These are phyloP conservation scores for Helminthosporium solani DNA, from an alignment of 2,329 filamentous ascomycete species.

Conservation along the genomic window DNA sequence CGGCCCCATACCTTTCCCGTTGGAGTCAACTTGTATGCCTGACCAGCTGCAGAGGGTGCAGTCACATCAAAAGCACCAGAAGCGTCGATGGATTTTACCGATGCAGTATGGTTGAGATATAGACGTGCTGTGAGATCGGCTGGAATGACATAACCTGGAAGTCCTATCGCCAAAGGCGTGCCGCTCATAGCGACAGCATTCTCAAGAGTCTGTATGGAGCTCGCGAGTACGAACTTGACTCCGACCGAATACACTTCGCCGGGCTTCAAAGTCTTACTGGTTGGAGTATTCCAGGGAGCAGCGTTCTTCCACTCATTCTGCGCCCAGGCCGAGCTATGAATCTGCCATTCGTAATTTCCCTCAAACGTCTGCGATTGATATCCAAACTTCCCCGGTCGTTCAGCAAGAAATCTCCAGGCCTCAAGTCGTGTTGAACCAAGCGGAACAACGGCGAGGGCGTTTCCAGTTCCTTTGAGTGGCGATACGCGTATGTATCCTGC, in stretches of 20 bases:
- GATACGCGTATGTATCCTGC: conserved; percentile 59
- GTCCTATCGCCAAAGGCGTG: conserved; percentile 53
- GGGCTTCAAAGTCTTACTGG: conserved; percentile 48
- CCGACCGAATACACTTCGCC: conserved; percentile 53
- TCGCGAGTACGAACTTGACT: conserved; percentile 53
- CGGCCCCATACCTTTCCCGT: conserved; percentile 52
- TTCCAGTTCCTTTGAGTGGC: conserved; percentile 54
- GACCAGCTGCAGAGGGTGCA: conserved; percentile 22
- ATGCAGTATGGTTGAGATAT: conserved; percentile 46
- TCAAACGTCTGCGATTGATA: conserved; percentile 58
- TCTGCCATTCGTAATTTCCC: conserved; percentile 62
- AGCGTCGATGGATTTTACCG: conserved; percentile 44
- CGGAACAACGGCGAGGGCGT: conserved; percentile 57
- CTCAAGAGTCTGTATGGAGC: conserved; percentile 52
- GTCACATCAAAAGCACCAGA: conserved; percentile 36
- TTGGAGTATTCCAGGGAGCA: conserved; percentile 58
- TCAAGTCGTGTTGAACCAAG: conserved; percentile 54
- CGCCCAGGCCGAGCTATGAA: conserved; percentile 55
- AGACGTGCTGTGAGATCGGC: conserved; percentile 50
- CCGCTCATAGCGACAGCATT: conserved; percentile 46
- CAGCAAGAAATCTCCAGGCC: conserved; percentile 56
- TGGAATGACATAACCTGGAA: conserved; percentile 58
- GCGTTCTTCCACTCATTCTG: conserved; percentile 56
- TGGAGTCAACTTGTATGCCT: conserved; percentile 48
- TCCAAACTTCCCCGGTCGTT: conserved; percentile 37